These are phyloP conservation scores for Pichia cabralensis DNA, from an alignment of 805 yeast genomes.

Conservation along the genomic window DNA sequence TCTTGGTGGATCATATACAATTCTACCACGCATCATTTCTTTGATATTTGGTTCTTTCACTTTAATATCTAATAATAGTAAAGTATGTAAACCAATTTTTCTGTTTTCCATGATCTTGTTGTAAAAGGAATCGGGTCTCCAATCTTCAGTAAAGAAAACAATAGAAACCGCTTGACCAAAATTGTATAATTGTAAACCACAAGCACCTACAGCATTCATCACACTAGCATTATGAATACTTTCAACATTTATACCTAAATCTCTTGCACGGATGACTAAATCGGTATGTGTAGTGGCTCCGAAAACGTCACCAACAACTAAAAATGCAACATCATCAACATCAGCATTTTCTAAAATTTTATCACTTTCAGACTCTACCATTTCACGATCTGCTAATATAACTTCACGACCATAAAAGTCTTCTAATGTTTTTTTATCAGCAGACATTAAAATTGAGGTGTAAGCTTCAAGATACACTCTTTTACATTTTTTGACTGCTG, in stretches of 20 bases:
- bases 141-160: slow-evolving; percentile 87
- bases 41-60: slow-evolving; percentile 95
- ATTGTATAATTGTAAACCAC: slow-evolving; percentile 89
- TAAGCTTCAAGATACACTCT: slow-evolving; percentile 94
- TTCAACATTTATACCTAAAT: slow-evolving; percentile 66
- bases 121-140: slow-evolving; percentile 97
- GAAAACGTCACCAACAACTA: slow-evolving; percentile 95
- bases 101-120: slow-evolving; percentile 83
- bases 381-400: slow-evolving; percentile 85
- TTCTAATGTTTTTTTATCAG: slow-evolving; percentile 65
- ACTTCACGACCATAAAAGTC: slow-evolving; percentile 78
- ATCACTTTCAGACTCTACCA: slow-evolving; percentile 87
- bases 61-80: slow-evolving; percentile 81
- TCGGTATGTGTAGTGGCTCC: slow-evolving; percentile 99
- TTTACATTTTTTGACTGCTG: slow-evolving; percentile 71
- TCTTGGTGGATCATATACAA: slow-evolving; percentile 93
- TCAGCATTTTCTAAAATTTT: slow-evolving; percentile 69
- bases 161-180: slow-evolving; percentile 97
- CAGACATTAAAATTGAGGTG: slow-evolving; percentile 92
- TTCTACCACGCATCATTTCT: slow-evolving; percentile 85
- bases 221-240: slow-evolving; percentile 92
- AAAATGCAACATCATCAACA: slow-evolving; percentile 77
- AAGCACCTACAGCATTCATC: slow-evolving; percentile 97
- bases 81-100: slow-evolving; percentile 82
- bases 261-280: slow-evolving; percentile 83